Conservation (phyloP, 1,139 yeast species). For the Scheffersomyces titani region DNA sequence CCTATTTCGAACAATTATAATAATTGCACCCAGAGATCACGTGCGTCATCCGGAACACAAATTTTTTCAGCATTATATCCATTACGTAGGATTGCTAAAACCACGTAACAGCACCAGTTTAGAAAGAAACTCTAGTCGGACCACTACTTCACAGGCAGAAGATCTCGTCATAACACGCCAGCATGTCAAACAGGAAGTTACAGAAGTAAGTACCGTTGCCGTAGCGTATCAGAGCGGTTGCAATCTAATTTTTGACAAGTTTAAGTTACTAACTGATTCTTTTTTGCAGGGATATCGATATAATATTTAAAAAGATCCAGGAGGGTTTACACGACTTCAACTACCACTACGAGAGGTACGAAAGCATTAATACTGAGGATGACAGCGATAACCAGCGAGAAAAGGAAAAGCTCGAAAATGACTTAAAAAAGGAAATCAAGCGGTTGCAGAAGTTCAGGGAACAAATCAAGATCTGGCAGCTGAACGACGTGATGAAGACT, state of each 20-base stretch:
- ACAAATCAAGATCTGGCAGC: slow-evolving; percentile 34
- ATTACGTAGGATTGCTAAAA: background rate
- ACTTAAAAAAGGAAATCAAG: slow-evolving; percentile 28
- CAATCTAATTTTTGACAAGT: background rate
- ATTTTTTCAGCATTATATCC: slow-evolving; percentile 11
- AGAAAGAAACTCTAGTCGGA: background rate
- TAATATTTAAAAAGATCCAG: slow-evolving; percentile 28
- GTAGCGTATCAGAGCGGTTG: background rate
- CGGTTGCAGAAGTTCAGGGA: slow-evolving; percentile 29
- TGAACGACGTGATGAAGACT: slow-evolving; percentile 41
- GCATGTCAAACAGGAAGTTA: slow-evolving; percentile 46
- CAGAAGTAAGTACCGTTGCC: slow-evolving; percentile 40
- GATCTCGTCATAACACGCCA: slow-evolving; percentile 5
- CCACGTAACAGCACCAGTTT: background rate
- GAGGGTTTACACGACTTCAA: slow-evolving; percentile 35
- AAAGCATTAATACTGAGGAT: slow-evolving; percentile 29
- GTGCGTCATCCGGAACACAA: slow-evolving; percentile 15
- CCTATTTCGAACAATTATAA: slow-evolving; percentile 2
- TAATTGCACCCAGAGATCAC: slow-evolving; percentile 4
- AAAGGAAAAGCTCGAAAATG: slow-evolving; percentile 25
- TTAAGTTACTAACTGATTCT: slow-evolving; percentile 1
- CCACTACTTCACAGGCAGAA: slow-evolving; percentile 2
- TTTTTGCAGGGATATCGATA: slow-evolving; percentile 23
- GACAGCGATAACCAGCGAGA: slow-evolving; percentile 32
- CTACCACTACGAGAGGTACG: slow-evolving; percentile 48